Evolutionary conservation across 2,329 filamentous ascomycete genomes (phyloP).

Genomic region (Penicillium hordei): DNA sequence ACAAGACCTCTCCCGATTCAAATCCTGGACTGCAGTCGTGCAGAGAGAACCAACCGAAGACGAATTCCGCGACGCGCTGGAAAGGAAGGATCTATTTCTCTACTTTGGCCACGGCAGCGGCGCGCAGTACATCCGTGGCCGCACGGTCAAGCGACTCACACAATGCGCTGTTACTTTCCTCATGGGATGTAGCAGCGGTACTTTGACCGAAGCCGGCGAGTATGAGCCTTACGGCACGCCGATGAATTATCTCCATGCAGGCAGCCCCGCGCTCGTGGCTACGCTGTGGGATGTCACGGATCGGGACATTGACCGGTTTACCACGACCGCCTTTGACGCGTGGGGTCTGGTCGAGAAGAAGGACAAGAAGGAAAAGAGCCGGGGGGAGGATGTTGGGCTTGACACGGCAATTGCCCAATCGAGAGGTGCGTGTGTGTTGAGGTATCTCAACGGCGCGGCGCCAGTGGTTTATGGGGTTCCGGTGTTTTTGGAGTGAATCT

Average conservation of each 20-base stretch:
- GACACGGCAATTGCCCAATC: slow-evolving; percentile 79
- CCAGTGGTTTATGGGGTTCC: slow-evolving; percentile 95
- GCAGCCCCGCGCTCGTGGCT: slow-evolving; percentile 80
- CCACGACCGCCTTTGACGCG: slow-evolving; percentile 72
- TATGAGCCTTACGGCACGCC: slow-evolving; percentile 91
- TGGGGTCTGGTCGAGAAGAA: slow-evolving; percentile 72
- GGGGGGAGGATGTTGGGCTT: slow-evolving; percentile 52
- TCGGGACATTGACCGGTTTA: slow-evolving; percentile 92
- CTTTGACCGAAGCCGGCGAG: slow-evolving; percentile 74
- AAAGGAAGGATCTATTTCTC: slow-evolving; percentile 69
- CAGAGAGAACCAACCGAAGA: slow-evolving; percentile 70
- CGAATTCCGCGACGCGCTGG: slow-evolving; percentile 70
- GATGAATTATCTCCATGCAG: slow-evolving; percentile 87
- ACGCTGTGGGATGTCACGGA: slow-evolving; percentile 98
- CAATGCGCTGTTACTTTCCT: slow-evolving; percentile 80
- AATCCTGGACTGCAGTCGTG: slow-evolving; percentile 66
- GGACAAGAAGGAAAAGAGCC: slow-evolving; percentile 29
- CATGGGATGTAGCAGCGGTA: slow-evolving; percentile 90
- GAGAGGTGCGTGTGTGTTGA: slow-evolving; percentile 76
- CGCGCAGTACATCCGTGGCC: slow-evolving; percentile 86
- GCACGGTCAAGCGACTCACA: slow-evolving; percentile 75
- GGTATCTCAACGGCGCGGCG: slow-evolving; percentile 89
- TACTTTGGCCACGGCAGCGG: slow-evolving; percentile 98
- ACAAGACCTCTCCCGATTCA: slow-evolving; percentile 57
- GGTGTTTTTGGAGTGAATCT: slow-evolving; percentile 64